These are phyloP conservation scores for Mycotypha africana DNA, from an alignment of 371 early-diverging fungal species.

Conservation along the genomic window DNA sequence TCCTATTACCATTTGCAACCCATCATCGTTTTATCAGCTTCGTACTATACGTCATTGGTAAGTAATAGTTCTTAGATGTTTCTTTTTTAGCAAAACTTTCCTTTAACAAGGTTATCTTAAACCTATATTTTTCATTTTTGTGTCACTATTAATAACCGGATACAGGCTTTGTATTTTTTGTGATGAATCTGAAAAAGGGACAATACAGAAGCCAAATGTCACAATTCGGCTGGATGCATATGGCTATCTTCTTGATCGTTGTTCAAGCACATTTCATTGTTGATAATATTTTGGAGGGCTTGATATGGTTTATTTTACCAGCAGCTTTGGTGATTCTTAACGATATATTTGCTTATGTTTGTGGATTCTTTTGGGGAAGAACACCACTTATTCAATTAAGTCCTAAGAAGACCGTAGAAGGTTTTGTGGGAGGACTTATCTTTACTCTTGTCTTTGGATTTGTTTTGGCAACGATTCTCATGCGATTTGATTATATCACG, in stretches of 20 bases:
- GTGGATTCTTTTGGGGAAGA: conserved; percentile 92
- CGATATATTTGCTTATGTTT: conserved; percentile 97
- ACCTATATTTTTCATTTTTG: too few relatives aligned
- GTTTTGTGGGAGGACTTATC: conserved; percentile 94
- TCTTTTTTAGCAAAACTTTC: too few relatives aligned
- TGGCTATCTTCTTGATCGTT: conserved; percentile 88
- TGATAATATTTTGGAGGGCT: conserved; percentile 94
- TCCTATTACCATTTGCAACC: conserved; percentile 79
- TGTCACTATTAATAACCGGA: too few relatives aligned
- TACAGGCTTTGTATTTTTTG: conserved; percentile 90
- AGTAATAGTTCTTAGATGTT: too few relatives aligned
- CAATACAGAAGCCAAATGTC: conserved; percentile 87
- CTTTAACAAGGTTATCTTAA: too few relatives aligned
- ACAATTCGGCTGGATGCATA: conserved; percentile 96
- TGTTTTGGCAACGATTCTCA: conserved; percentile 46
- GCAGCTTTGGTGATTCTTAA: conserved; percentile 91
- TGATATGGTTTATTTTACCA: conserved; percentile 95
- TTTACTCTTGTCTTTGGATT: conserved; percentile 87
- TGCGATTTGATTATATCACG: conserved; percentile 76
- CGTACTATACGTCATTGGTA: conserved; percentile 78
- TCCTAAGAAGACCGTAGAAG: conserved; percentile 99
- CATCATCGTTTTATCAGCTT: conserved; percentile 97
- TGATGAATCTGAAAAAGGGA: conserved; percentile 88
- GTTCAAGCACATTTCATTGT: conserved; percentile 92
- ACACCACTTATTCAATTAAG: conserved; percentile 91